Evolutionary conservation across 169 alveolate genomes (phyloP).

Genomic region (Cryptosporidium andersoni): DNA sequence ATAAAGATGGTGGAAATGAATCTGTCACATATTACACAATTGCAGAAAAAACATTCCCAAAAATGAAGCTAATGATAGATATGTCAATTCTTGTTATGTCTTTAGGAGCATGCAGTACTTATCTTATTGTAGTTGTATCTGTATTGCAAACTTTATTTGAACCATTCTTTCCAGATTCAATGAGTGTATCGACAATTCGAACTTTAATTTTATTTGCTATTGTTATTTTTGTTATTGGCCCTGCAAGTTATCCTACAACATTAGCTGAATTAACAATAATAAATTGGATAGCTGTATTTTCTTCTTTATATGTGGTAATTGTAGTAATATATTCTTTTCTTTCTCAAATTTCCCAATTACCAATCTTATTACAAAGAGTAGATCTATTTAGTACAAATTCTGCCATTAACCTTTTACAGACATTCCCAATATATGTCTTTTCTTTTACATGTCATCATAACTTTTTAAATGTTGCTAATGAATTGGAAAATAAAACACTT

Average conservation of each 20-base stretch:
- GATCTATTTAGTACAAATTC: constrained; percentile 25
- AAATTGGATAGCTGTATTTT: constrained; percentile 70
- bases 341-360: constrained; percentile 10
- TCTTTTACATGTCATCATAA: constrained; percentile 69
- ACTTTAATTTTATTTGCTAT: constrained; percentile 26
- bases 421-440: constrained; percentile 64
- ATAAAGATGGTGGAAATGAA: constrained; percentile 37
- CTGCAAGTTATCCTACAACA: constrained; percentile 70
- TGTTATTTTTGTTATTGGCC: constrained; percentile 53
- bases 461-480: constrained; percentile 62
- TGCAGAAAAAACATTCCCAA: constrained; percentile 68
- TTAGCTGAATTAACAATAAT: constrained; percentile 57
- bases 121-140: constrained; percentile 61
- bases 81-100: constrained; percentile 59
- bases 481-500: constrained; percentile 50
- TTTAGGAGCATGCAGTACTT: constrained; percentile 51
- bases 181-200: constrained; percentile 35
- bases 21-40: constrained; percentile 63
- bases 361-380: constrained; percentile 29
- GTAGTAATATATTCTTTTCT: constrained; percentile 55
- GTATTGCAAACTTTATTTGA: constrained; percentile 49
- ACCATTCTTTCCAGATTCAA: constrained; percentile 15
- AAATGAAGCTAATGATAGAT: constrained; percentile 17
- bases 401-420: constrained; percentile 53
- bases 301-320: constrained; percentile 55